These are phyloP conservation scores for Melampsora occidentalis DNA, from an alignment of 1,284 basidiomycete genomes.

Conservation along the genomic window DNA sequence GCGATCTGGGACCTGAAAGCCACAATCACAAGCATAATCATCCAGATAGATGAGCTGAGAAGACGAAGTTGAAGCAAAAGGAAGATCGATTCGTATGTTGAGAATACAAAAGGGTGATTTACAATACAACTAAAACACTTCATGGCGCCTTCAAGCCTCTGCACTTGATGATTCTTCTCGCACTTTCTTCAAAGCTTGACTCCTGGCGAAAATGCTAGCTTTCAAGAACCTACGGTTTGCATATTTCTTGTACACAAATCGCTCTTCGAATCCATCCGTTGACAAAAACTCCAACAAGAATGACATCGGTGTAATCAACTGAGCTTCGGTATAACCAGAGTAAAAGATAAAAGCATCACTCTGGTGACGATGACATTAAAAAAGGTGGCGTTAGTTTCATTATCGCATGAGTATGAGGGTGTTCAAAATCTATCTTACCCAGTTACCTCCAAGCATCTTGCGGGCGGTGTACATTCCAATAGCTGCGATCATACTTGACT, in stretches of 20 bases:
- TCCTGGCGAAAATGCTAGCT: slow-evolving; percentile 61
- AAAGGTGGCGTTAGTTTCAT: slow-evolving; percentile 24
- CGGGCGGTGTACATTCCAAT: slow-evolving; percentile 95
- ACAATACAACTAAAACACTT: too few species aligned
- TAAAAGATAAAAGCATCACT: slow-evolving; percentile 88
- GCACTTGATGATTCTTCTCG: slow-evolving; percentile 25
- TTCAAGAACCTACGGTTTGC: slow-evolving; percentile 95
- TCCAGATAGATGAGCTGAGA: too few species aligned
- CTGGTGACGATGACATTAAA: slow-evolving; percentile 62
- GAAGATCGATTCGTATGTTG: too few species aligned
- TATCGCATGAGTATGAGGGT: not conserved
- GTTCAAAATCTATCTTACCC: slow-evolving; percentile 65
- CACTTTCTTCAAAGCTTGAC: slow-evolving; percentile 55
- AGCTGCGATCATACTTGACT: slow-evolving; percentile 92
- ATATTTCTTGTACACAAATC: slow-evolving; percentile 95
- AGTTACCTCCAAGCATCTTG: slow-evolving; percentile 84
- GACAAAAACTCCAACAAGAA: slow-evolving; percentile 80
- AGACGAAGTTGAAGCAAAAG: too few species aligned
- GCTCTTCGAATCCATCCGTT: slow-evolving; percentile 73
- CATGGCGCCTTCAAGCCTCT: not conserved
- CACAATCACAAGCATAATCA: too few species aligned
- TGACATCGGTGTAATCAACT: slow-evolving; percentile 77
- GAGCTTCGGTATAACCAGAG: slow-evolving; percentile 86
- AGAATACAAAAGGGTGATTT: too few species aligned
- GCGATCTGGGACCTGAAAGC: too few species aligned